Conservation (phyloP, 2,329 filamentous ascomycete genomes). For the Calonectria montana region DNA sequence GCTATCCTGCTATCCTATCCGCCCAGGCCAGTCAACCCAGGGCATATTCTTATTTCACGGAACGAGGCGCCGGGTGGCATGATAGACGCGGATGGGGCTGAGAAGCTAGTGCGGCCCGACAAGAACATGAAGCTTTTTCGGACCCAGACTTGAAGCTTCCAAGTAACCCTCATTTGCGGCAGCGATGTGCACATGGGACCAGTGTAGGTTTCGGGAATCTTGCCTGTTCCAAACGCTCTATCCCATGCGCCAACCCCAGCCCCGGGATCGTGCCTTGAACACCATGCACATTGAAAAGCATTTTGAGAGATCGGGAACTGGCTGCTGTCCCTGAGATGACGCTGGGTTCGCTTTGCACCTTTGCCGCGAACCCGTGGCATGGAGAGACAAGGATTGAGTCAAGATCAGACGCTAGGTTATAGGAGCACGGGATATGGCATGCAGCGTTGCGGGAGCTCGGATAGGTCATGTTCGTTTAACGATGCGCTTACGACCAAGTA, state of each 20-base stretch:
- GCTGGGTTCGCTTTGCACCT: slow-evolving; percentile 13
- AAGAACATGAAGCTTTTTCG: slow-evolving; percentile 36
- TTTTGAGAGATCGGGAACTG: slow-evolving; percentile 34
- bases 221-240: slow-evolving; percentile 33
- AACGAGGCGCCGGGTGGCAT: slow-evolving; percentile 12
- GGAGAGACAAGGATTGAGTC: slow-evolving; percentile 13
- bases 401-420: not conserved
- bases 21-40: not conserved
- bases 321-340: slow-evolving; percentile 14
- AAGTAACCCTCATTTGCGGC: slow-evolving; percentile 31
- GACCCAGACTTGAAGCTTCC: slow-evolving; percentile 28
- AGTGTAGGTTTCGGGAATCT: slow-evolving; percentile 34
- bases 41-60: not conserved
- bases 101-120: slow-evolving; percentile 22
- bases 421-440: not conserved
- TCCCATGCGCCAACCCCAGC: slow-evolving; percentile 40
- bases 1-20: too few species aligned
- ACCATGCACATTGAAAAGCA: slow-evolving; percentile 23
- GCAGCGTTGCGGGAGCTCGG: not conserved
- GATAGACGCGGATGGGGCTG: slow-evolving; percentile 1
- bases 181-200: slow-evolving; percentile 35
- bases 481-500: not conserved
- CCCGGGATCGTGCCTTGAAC: slow-evolving; percentile 32
- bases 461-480: not conserved
- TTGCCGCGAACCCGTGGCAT: slow-evolving; percentile 12